A percentile compares a stretch with the other conserved stretches of the same genome.
These are phyloP conservation scores for Gentiana dahurica DNA, from an alignment of 257 asterid species.

Conservation along the genomic window DNA sequence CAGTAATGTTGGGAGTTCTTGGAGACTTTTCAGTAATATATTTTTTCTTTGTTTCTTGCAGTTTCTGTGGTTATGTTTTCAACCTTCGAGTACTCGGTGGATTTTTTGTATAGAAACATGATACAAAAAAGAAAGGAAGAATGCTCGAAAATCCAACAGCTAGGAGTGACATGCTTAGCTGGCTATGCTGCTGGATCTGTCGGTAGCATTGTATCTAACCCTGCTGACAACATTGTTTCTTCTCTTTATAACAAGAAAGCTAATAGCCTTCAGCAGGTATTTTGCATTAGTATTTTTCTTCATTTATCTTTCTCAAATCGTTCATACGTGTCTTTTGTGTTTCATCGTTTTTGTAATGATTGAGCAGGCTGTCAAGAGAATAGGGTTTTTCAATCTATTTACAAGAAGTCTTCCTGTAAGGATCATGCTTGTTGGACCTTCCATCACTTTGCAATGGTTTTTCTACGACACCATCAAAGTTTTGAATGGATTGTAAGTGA, in stretches of 20 bases:
- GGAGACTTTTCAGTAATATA: too few species aligned
- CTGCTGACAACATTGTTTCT: constrained; percentile 37
- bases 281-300: constrained; percentile 1
- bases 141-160: constrained; percentile 34
- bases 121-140: constrained; percentile 29
- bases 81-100: constrained; percentile 38
- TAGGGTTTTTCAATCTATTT: constrained; percentile 29
- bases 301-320: too few species aligned
- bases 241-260: constrained; percentile 26
- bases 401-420: constrained; percentile 42
- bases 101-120: constrained; percentile 23
- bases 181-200: constrained; percentile 45
- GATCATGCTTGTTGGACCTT: constrained; percentile 37
- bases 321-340: too few species aligned
- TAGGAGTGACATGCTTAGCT: constrained; percentile 37
- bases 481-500: constrained; percentile 34
- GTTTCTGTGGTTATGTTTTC: constrained; percentile 41
- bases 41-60: constrained; percentile 10
- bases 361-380: constrained; percentile 30
- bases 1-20: neutral
- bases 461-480: constrained; percentile 33
- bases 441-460: constrained; percentile 39
- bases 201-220: constrained; percentile 33
- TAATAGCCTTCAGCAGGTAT: constrained; percentile 24
- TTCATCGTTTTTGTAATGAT: neutral